A percentile compares a stretch with the other conserved stretches of the same genome.
Conservation (phyloP, 108 stramenopile species). For the Cyclotella sp. region DNA sequence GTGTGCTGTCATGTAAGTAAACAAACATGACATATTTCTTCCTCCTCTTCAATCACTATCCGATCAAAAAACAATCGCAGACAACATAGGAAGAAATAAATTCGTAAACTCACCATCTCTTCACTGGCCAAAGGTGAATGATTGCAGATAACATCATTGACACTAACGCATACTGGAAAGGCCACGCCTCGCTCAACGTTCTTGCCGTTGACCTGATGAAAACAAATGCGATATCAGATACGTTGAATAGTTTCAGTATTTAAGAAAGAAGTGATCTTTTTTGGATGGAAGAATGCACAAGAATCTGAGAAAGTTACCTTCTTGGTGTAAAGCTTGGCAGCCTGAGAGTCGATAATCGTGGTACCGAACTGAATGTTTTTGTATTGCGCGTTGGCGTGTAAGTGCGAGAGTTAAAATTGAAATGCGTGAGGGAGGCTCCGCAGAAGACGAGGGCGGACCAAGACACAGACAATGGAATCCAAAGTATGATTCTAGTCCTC, state of each 20-base stretch:
- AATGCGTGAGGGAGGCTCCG: too few species aligned
- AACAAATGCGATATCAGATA: too few species aligned
- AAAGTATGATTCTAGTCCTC: not conserved
- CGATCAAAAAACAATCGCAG: not conserved
- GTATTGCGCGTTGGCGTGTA: not conserved
- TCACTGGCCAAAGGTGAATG: slow-evolving; percentile 94
- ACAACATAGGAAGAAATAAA: not conserved
- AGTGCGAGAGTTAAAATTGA: too few species aligned
- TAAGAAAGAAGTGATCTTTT: too few species aligned
- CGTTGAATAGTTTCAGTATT: too few species aligned
- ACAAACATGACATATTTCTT: not conserved
- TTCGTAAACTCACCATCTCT: slow-evolving; percentile 67
- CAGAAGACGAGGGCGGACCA: too few species aligned
- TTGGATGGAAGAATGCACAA: not conserved
- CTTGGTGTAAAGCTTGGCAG: slow-evolving; percentile 83
- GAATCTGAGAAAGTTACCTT: slow-evolving; percentile 41
- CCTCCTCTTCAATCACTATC: not conserved
- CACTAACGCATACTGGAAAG: slow-evolving; percentile 98
- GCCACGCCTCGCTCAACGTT: slow-evolving; percentile 95
- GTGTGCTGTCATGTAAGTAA: not conserved
- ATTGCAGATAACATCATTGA: slow-evolving; percentile 99
- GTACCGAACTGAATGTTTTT: slow-evolving; percentile 64
- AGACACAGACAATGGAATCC: too few species aligned
- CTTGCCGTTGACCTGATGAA: slow-evolving; percentile 68
- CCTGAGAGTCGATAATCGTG: slow-evolving; percentile 71